Evolutionary conservation across 1,284 basidiomycete genomes (phyloP).

Genomic region (Cutaneotrichosporon cavernicola): DNA sequence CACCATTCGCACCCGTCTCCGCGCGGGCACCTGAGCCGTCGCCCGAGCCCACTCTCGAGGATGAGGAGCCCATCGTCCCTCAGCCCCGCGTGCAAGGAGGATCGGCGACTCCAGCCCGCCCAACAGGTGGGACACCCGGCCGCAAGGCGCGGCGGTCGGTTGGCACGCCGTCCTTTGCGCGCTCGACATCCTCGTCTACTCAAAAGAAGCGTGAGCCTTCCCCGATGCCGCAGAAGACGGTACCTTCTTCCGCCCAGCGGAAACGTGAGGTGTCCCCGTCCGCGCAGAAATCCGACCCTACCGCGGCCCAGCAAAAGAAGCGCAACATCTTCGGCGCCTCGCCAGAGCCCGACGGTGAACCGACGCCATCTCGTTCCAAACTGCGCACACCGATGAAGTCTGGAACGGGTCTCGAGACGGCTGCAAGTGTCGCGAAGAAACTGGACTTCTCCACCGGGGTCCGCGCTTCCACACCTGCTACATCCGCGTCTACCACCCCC

Average conservation of each 20-base stretch:
- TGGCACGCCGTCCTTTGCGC: conserved; percentile 17
- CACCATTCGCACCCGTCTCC: conserved; percentile 6
- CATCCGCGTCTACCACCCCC: neutral
- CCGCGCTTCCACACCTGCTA: neutral
- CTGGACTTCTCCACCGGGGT: conserved; percentile 15
- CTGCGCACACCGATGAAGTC: conserved; percentile 32
- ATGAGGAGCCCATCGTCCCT: neutral
- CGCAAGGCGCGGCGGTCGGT: neutral
- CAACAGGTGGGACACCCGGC: conserved; percentile 1
- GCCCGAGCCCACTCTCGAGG: neutral
- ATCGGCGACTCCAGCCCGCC: conserved; percentile 13
- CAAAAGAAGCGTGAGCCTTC: conserved; percentile 7
- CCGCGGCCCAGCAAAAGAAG: conserved; percentile 26
- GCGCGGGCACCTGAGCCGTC: neutral
- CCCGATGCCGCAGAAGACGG: neutral
- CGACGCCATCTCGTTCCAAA: conserved; percentile 26
- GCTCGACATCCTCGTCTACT: conserved; percentile 18
- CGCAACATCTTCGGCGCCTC: conserved; percentile 48
- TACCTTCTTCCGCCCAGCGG: conserved; percentile 9
- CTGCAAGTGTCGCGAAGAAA: conserved; percentile 20
- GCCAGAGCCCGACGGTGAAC: conserved; percentile 20
- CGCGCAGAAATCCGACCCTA: neutral
- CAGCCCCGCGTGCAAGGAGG: conserved; percentile 6
- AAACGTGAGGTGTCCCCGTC: neutral
- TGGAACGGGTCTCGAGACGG: conserved; percentile 29